Conservation (phyloP, 768 basidiomycete genomes). For the Boletus subparvulus region DNA sequence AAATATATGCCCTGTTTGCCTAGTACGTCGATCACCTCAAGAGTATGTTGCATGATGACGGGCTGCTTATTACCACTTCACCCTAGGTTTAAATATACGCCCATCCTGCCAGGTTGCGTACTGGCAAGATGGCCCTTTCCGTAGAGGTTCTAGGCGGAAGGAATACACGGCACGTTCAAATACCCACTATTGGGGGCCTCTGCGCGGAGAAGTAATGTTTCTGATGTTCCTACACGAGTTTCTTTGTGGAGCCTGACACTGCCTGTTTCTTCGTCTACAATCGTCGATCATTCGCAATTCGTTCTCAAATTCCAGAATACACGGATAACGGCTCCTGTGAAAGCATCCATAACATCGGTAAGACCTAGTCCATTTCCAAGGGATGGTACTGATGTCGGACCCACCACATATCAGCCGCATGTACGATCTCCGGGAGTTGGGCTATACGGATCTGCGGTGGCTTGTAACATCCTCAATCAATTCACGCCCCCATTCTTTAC, state of each 20-base stretch:
- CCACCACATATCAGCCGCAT: not conserved
- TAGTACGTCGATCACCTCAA: no score
- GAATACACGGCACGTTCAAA: not conserved
- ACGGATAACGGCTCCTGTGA: not conserved
- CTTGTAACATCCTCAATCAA: not conserved
- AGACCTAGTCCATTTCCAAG: not conserved
- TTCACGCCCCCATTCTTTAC: not conserved
- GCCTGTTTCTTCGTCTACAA: not conserved
- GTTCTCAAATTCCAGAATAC: not conserved
- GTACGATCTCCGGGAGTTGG: not conserved
- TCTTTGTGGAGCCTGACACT: not conserved
- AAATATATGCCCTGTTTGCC: no score
- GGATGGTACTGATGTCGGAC: not conserved
- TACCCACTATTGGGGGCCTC: no score
- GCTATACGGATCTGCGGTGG: not conserved
- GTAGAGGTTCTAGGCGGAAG: not conserved
- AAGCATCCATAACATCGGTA: no score
- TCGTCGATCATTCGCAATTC: no score
- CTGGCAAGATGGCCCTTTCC: conserved; percentile 1
- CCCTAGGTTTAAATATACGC: not conserved
- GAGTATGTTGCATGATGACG: not conserved
- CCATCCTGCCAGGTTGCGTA: not conserved
- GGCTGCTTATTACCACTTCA: not conserved
- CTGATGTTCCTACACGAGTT: not conserved
- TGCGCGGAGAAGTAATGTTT: not conserved